phyloP scores from a whole-genome alignment of 1,139 yeast genomes.

The Blastobotrys petasosporus region DNA sequence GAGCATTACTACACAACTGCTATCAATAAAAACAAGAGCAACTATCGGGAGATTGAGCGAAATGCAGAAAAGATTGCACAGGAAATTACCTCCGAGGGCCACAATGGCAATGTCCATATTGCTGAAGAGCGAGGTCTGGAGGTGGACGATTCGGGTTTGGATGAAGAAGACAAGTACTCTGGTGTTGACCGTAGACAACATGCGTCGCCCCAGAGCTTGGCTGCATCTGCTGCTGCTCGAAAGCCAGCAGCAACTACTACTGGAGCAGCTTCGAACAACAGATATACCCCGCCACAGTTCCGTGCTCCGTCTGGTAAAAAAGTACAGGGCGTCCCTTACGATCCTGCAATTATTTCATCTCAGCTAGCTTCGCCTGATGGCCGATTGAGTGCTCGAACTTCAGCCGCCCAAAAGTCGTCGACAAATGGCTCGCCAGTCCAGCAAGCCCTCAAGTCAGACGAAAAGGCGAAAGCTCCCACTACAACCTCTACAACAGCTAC shows the following conservation, averaged over 20 bases:
- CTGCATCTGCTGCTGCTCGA: slow-evolving; percentile 5
- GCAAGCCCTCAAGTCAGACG: neutral
- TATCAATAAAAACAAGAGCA: slow-evolving; percentile 69
- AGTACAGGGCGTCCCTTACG: slow-evolving; percentile 33
- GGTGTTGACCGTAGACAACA: slow-evolving; percentile 52
- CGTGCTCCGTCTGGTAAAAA: slow-evolving; percentile 30
- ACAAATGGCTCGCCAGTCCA: slow-evolving; percentile 2
- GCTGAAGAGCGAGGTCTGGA: slow-evolving; percentile 84
- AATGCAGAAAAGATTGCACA: slow-evolving; percentile 75
- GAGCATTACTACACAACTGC: slow-evolving; percentile 87
- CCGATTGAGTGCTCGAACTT: slow-evolving; percentile 6
- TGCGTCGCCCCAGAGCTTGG: neutral
- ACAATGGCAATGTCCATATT: slow-evolving; percentile 66
- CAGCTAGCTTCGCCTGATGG: slow-evolving; percentile 21
- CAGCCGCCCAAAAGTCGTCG: neutral
- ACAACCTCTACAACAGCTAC: neutral
- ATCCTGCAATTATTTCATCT: slow-evolving; percentile 69
- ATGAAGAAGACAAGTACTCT: slow-evolving; percentile 94
- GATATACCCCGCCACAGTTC: slow-evolving; percentile 60
- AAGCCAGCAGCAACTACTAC: neutral
- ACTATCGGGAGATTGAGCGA: slow-evolving; percentile 55
- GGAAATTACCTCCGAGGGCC: slow-evolving; percentile 67
- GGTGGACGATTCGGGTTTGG: slow-evolving; percentile 79
- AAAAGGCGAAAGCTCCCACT: neutral
- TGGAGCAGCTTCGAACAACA: slow-evolving; percentile 26